Conservation (phyloP, 306 rosid genomes). For the Castanospermum australe region DNA sequence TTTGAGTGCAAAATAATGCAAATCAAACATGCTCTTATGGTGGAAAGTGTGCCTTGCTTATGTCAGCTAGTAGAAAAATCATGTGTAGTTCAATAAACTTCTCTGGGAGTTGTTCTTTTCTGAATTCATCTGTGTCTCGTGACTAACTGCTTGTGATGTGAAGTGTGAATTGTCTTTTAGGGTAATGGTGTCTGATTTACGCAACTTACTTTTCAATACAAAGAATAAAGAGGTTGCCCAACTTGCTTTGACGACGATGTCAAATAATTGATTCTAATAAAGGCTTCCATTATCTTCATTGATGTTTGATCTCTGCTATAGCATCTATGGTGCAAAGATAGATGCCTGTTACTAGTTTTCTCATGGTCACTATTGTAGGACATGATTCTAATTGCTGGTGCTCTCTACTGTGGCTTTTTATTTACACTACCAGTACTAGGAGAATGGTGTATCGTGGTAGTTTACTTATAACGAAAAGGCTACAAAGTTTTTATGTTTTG, state of each 20-base stretch:
- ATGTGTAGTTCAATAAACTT: background rate
- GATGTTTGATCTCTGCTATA: background rate
- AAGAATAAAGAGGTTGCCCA: background rate
- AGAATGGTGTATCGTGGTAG: no score
- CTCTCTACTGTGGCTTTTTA: no score
- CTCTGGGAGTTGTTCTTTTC: background rate
- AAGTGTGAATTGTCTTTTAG: background rate
- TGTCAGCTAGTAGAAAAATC: background rate
- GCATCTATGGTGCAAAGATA: no score
- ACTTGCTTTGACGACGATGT: background rate
- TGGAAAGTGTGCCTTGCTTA: background rate
- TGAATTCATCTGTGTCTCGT: background rate
- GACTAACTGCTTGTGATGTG: background rate
- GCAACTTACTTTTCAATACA: background rate
- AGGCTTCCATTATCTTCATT: background rate
- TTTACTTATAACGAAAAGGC: no score
- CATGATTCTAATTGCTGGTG: no score
- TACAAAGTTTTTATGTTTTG: no score
- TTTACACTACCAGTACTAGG: no score
- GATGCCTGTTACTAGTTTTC: no score
- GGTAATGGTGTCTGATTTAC: background rate
- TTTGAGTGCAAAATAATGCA: no score
- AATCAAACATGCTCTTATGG: no score
- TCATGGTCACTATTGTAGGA: no score
- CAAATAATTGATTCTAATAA: background rate